Evolutionary conservation across 352 stramenopile species (phyloP).

Genomic region (Pythium scleroteichum): DNA sequence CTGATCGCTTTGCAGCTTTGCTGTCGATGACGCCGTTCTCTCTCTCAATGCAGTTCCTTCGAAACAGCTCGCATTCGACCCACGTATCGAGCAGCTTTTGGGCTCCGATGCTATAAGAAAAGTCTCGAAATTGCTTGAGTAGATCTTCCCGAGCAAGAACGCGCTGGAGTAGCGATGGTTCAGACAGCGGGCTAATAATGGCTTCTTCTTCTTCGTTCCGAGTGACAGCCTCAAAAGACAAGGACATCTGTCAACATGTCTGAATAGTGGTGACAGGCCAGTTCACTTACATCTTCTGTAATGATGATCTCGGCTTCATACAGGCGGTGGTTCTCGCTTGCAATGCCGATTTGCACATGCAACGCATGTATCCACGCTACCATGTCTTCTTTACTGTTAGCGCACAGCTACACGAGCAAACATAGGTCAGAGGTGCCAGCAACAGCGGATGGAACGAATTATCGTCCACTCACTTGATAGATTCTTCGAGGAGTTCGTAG

Average conservation of each 20-base stretch:
- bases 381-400: conserved; percentile 79
- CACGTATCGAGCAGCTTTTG: conserved; percentile 80
- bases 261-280: too few species aligned
- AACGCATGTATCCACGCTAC: conserved; percentile 80
- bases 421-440: not conserved
- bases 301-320: conserved; percentile 86
- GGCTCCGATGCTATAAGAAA: conserved; percentile 59
- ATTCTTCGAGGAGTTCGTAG: conserved; percentile 68
- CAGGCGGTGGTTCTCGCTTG: conserved; percentile 74
- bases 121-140: conserved; percentile 81
- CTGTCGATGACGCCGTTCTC: conserved; percentile 36
- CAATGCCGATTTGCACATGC: conserved; percentile 79
- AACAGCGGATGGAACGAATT: not conserved
- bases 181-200: conserved; percentile 31
- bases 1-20: conserved; percentile 17
- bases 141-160: conserved; percentile 75
- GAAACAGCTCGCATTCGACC: conserved; percentile 83
- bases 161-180: conserved; percentile 66
- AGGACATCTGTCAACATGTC: not conserved
- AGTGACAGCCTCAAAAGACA: conserved; percentile 46
- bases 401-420: conserved; percentile 49
- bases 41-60: conserved; percentile 62
- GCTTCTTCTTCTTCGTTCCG: conserved; percentile 58
- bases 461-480: conserved; percentile 52
- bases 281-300: conserved; percentile 69